These are phyloP conservation scores for Aspergillus transmontanensis DNA, from an alignment of 2,329 filamentous ascomycete species.

Conservation along the genomic window DNA sequence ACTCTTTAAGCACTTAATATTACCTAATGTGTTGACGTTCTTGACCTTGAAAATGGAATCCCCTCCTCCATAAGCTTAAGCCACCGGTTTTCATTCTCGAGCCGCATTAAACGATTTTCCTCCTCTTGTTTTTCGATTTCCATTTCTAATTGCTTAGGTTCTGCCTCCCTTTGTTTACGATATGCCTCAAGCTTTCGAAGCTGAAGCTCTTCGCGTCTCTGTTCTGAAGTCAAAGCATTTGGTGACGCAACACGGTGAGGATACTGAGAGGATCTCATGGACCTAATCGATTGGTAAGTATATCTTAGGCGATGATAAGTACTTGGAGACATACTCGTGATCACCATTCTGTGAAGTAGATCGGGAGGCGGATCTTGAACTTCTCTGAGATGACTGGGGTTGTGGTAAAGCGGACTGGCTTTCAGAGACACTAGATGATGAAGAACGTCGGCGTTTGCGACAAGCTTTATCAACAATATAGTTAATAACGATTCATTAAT, in stretches of 20 bases:
- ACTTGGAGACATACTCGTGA: neutral
- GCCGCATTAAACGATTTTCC: neutral
- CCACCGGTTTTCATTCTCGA: neutral
- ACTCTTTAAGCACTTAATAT: too few relatives aligned
- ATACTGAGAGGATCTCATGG: neutral
- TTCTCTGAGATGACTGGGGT: neutral
- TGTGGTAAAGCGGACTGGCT: neutral
- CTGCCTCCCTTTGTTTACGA: neutral
- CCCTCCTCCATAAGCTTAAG: neutral
- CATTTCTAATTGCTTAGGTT: neutral
- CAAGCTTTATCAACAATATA: neutral
- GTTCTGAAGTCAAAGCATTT: neutral
- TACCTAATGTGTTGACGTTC: too few relatives aligned
- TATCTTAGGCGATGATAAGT: neutral
- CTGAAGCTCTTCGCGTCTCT: neutral
- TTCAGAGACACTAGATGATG: neutral
- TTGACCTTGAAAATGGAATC: too few relatives aligned
- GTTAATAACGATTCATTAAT: neutral
- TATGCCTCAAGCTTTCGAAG: neutral
- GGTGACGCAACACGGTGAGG: neutral
- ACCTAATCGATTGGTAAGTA: neutral
- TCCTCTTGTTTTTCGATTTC: neutral
- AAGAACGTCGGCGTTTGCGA: neutral
- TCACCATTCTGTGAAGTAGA: neutral
- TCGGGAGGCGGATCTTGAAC: neutral